Conservation (phyloP, 2,329 filamentous ascomycete species). For the Fusarium dlaminii region DNA sequence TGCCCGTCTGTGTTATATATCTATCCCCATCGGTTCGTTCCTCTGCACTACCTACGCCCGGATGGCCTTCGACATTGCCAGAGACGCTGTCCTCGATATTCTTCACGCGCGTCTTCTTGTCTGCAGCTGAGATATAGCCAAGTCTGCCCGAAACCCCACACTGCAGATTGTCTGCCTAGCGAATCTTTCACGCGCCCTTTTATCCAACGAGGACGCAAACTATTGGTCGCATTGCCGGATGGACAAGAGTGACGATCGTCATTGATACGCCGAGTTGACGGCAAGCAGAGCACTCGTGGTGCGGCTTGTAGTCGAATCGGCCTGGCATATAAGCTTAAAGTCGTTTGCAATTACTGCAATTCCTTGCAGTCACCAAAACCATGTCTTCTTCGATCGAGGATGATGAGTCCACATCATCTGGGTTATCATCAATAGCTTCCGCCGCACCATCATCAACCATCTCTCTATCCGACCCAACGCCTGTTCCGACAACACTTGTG, state of each 20-base stretch:
- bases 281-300: constrained; percentile 29
- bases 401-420: constrained; percentile 20
- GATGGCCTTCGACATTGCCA: constrained; percentile 26
- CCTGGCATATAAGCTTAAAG: constrained; percentile 9
- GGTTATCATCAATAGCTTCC: constrained; percentile 14
- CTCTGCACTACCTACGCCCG: constrained; percentile 14
- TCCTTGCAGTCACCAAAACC: constrained; percentile 5
- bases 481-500: constrained; percentile 18
- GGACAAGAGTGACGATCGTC: constrained; percentile 33
- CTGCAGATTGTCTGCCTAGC: background rate
- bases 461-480: constrained; percentile 29
- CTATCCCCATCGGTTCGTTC: constrained; percentile 16
- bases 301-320: constrained; percentile 32
- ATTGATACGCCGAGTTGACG: constrained; percentile 37
- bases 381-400: constrained; percentile 35
- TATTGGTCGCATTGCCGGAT: constrained; percentile 30
- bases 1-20: constrained; percentile 5
- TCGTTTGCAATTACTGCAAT: background rate
- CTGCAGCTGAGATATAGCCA: constrained; percentile 20
- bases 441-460: constrained; percentile 26
- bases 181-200: background rate
- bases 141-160: background rate
- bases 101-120: constrained; percentile 13
- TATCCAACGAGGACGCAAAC: constrained; percentile 1
- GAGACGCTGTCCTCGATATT: constrained; percentile 18